Conservation (phyloP, 2,329 filamentous ascomycete species). For the Sporothrix globosa region DNA sequence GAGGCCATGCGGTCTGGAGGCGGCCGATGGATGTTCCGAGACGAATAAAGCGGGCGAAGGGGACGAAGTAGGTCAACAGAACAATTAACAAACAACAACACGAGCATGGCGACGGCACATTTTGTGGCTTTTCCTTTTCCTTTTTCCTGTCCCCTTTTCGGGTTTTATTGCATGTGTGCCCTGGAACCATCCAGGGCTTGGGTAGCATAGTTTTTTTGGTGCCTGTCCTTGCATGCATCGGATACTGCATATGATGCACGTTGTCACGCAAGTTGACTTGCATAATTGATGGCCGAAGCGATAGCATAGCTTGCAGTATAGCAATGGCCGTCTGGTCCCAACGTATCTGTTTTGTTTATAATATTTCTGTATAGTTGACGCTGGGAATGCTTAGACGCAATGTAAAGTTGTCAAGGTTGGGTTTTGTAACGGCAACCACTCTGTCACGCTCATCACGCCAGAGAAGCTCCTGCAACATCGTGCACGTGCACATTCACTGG, state of each 20-base stretch:
- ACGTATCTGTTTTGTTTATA: background rate
- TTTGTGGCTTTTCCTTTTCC: background rate
- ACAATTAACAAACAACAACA: background rate
- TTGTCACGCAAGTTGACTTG: constrained; percentile 6
- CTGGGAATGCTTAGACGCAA: too few species aligned
- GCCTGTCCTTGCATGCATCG: background rate
- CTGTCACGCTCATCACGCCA: background rate
- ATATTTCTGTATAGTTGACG: too few species aligned
- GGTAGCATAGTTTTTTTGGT: constrained; percentile 3
- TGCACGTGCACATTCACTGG: constrained; percentile 19
- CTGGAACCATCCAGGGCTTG: background rate
- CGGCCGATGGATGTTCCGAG: constrained; percentile 79
- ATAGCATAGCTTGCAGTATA: background rate
- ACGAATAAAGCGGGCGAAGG: constrained; percentile 57
- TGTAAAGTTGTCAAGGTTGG: background rate
- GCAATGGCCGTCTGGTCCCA: background rate
- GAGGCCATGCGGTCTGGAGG: constrained; percentile 81
- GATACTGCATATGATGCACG: background rate
- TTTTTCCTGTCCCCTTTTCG: background rate
- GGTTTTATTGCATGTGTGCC: background rate
- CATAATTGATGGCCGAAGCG: constrained; percentile 3
- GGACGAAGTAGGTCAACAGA: background rate
- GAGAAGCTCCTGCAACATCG: background rate
- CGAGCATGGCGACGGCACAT: constrained; percentile 4
- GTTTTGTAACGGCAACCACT: background rate